Conservation (phyloP, 2,329 filamentous ascomycete species). For the Phyllosticta citrichinensis region DNA sequence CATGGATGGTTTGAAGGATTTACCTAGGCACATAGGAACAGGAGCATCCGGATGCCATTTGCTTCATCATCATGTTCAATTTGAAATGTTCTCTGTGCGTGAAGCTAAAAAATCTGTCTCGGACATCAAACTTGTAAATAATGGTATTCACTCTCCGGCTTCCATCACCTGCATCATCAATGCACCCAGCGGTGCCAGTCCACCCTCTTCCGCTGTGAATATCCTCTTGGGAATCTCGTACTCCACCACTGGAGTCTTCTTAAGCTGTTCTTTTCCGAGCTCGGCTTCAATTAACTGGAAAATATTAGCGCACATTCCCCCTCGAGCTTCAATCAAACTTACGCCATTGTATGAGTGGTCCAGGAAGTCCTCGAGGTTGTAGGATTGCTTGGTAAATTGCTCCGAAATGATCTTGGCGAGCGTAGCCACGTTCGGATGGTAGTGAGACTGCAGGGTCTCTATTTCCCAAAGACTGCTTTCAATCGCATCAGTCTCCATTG, state of each 20-base stretch:
- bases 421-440: constrained; percentile 92
- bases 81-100: too few species aligned
- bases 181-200: constrained; percentile 21
- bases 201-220: constrained; percentile 40
- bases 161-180: constrained; percentile 24
- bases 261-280: constrained; percentile 63
- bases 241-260: constrained; percentile 80
- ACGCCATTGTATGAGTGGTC: constrained; percentile 84
- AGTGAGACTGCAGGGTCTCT: constrained; percentile 81
- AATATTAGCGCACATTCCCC: background rate
- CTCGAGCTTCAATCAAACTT: constrained; percentile 30
- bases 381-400: constrained; percentile 92
- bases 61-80: too few species aligned
- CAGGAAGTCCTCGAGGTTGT: constrained; percentile 93
- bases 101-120: background rate
- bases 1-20: background rate
- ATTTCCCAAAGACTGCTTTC: constrained; percentile 95
- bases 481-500: constrained; percentile 75
- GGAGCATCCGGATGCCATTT: background rate
- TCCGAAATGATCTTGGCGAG: constrained; percentile 89
- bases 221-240: constrained; percentile 88
- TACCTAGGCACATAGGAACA: too few species aligned
- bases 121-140: background rate
- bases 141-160: constrained; percentile 14
- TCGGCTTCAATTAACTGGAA: constrained; percentile 73